Percentiles rank a stretch among this genome's conserved stretches.
Conservation (phyloP, 441 rosid genomes). For the Metrosideros polymorpha region DNA sequence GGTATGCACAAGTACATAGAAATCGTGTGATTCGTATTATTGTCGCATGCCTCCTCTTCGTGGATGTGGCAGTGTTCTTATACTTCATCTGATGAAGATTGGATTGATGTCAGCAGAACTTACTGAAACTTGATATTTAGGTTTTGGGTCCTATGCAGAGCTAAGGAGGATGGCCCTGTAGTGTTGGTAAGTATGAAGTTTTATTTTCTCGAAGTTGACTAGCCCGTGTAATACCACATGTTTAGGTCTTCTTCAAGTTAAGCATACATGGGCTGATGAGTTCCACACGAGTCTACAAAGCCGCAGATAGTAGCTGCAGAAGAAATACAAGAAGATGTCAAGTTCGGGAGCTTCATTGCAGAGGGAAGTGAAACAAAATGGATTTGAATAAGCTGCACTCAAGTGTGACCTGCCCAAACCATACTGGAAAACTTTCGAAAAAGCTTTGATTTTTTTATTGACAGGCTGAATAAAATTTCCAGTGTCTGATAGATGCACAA, state of each 20-base stretch:
- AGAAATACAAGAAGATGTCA: background rate
- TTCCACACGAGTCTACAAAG: background rate
- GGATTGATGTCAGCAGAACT: background rate
- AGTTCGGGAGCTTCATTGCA: background rate
- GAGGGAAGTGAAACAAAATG: background rate
- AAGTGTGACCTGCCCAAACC: background rate
- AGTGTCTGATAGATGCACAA: background rate
- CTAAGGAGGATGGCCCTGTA: background rate
- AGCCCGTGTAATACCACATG: background rate
- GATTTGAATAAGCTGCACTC: background rate
- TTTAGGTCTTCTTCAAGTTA: background rate
- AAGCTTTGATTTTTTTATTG: background rate
- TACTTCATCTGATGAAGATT: background rate
- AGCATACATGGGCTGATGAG: background rate
- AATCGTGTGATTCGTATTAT: background rate
- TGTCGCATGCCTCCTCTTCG: background rate
- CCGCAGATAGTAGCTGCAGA: background rate
- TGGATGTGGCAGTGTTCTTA: background rate
- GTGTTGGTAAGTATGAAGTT: background rate
- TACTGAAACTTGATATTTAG: background rate
- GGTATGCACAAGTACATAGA: background rate
- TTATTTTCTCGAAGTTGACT: background rate
- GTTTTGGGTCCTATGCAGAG: background rate
- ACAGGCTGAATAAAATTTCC: background rate
- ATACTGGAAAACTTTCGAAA: background rate